phyloP scores from a whole-genome alignment of 2,329 filamentous ascomycete genomes.

The Phyllosticta citrichinensis region DNA sequence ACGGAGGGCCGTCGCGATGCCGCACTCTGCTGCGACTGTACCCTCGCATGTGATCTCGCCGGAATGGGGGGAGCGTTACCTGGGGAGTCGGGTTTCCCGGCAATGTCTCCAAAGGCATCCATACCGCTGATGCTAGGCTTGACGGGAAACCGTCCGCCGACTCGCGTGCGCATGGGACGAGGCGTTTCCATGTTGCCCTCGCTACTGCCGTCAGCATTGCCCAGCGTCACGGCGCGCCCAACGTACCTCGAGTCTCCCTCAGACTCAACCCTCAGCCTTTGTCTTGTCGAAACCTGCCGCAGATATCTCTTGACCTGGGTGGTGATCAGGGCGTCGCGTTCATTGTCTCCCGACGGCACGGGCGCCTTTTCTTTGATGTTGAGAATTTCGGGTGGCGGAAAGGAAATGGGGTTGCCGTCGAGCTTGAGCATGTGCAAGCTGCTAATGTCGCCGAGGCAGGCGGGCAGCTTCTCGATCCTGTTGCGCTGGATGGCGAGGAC shows the following conservation, averaged over 20 bases:
- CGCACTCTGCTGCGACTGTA: conserved; percentile 55
- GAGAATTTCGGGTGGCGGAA: conserved; percentile 49
- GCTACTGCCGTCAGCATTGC: conserved; percentile 30
- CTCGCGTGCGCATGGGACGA: conserved; percentile 50
- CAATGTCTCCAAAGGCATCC: conserved; percentile 42
- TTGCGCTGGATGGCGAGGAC: conserved; percentile 84
- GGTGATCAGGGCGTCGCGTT: conserved; percentile 51
- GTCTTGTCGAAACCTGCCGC: conserved; percentile 31
- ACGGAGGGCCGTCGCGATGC: conserved; percentile 59
- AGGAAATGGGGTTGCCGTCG: conserved; percentile 75
- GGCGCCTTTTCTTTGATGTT: conserved; percentile 30
- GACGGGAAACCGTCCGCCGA: conserved; percentile 50
- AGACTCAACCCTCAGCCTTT: conserved; percentile 33
- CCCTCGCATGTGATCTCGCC: conserved; percentile 69
- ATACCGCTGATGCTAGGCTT: conserved; percentile 58
- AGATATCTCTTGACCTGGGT: conserved; percentile 51
- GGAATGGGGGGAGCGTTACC: conserved; percentile 63
- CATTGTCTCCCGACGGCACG: conserved; percentile 45
- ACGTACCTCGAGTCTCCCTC: conserved; percentile 35
- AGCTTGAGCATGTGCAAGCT: conserved; percentile 84
- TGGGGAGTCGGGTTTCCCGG: conserved; percentile 56
- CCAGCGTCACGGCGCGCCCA: neutral
- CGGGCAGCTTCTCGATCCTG: conserved; percentile 71
- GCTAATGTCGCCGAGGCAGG: conserved; percentile 79
- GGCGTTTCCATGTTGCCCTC: conserved; percentile 71